Percentiles rank a stretch among this genome's conserved stretches.
phyloP scores from a whole-genome alignment of 2,329 filamentous ascomycete genomes.

The Aspergillus fijiensis region DNA sequence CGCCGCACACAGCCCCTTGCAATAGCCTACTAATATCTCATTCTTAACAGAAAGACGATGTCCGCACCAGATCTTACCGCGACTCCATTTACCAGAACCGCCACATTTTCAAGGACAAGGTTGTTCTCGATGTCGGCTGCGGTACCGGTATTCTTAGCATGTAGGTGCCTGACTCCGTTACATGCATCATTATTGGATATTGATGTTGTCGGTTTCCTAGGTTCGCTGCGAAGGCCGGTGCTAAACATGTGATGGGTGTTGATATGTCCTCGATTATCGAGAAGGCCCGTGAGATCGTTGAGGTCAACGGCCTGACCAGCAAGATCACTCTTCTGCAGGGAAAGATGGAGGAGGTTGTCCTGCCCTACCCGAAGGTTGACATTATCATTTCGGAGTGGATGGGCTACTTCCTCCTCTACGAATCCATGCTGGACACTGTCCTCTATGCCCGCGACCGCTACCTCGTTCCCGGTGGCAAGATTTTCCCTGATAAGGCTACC shows the following conservation, averaged over 20 bases:
- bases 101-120: constrained; percentile 87
- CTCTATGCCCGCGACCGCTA: constrained; percentile 94
- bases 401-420: constrained; percentile 98
- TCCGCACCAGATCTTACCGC: constrained; percentile 94
- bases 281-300: constrained; percentile 95
- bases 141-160: constrained; percentile 98
- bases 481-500: constrained; percentile 98
- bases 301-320: constrained; percentile 83
- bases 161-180: constrained; percentile 51
- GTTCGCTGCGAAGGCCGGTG: constrained; percentile 95
- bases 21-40: constrained; percentile 5
- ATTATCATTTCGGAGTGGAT: constrained; percentile 99
- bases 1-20: background rate
- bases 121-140: constrained; percentile 95
- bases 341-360: constrained; percentile 98
- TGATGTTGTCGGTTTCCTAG: constrained; percentile 49
- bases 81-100: constrained; percentile 96
- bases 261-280: constrained; percentile 99
- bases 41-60: constrained; percentile 82
- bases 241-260: constrained; percentile 97
- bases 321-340: constrained; percentile 98
- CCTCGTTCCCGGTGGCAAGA: constrained; percentile 79
- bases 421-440: constrained; percentile 98
- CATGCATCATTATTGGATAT: constrained; percentile 7
- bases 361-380: constrained; percentile 93